Evolutionary conservation across 768 basidiomycete species (phyloP).

Genomic region (Suillus hirtellus): DNA sequence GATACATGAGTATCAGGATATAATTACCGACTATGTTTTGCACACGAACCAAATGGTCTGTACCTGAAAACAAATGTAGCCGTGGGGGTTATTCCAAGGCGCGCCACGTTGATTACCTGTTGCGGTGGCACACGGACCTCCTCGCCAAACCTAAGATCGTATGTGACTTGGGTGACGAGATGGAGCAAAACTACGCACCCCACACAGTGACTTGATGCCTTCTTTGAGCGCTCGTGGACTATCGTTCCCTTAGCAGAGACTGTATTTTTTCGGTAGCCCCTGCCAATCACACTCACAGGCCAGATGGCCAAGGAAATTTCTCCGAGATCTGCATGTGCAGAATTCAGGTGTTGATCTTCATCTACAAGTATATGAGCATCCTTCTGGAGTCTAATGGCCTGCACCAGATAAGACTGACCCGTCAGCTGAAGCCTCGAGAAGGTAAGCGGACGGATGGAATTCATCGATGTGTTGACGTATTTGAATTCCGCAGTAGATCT

Average conservation of each 20-base stretch:
- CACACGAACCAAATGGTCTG: conserved; percentile 11
- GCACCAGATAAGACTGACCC: conserved; percentile 2
- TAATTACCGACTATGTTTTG: background rate
- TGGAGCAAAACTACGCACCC: conserved; percentile 7
- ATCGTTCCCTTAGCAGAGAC: conserved; percentile 5
- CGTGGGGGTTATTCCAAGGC: conserved; percentile 5
- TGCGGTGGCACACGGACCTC: conserved; percentile 4
- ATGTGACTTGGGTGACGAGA: background rate
- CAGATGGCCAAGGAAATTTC: conserved; percentile 13
- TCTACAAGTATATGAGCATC: conserved; percentile 9
- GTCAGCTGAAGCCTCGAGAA: conserved; percentile 15
- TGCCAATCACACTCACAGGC: conserved; percentile 8
- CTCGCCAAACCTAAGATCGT: conserved; percentile 11
- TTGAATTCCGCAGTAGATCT: conserved; percentile 1
- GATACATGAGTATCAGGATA: background rate
- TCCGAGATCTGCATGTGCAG: conserved; percentile 11
- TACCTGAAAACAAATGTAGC: conserved; percentile 17
- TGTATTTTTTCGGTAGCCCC: background rate
- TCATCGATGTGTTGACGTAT: conserved; percentile 5
- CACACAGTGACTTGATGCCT: conserved; percentile 14
- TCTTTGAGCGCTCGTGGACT: conserved; percentile 17
- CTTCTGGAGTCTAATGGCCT: background rate
- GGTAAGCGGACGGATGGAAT: conserved; percentile 8
- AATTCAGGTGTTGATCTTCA: conserved; percentile 12
- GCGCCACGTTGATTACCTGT: conserved; percentile 2